phyloP scores from a whole-genome alignment of 352 stramenopile species.

The Globisporangium solare region DNA sequence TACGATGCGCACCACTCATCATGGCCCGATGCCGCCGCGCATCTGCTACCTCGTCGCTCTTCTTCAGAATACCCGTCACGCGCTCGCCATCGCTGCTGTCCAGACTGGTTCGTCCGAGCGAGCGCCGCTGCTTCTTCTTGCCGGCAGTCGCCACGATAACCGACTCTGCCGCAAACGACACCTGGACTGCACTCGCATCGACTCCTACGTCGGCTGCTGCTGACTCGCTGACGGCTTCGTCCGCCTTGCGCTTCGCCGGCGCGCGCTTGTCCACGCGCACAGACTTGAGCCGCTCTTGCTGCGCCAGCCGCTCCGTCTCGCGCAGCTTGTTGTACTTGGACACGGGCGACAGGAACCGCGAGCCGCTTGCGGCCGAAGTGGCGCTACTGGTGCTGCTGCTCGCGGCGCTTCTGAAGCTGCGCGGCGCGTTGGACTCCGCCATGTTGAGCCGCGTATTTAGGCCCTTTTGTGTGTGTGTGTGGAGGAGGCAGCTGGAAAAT shows the following conservation, averaged over 20 bases:
- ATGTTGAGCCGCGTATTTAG: too few species aligned
- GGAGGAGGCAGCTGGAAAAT: too few species aligned
- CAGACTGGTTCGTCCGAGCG: neutral
- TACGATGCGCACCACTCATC: neutral
- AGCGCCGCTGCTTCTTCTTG: conserved; percentile 14
- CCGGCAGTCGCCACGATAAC: neutral
- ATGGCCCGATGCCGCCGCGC: neutral
- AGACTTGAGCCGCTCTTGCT: conserved; percentile 24
- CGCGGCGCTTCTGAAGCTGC: too few species aligned
- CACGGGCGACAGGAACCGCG: conserved; percentile 26
- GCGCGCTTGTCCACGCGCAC: conserved; percentile 10
- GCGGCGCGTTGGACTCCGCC: too few species aligned
- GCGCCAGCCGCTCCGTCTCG: conserved; percentile 17
- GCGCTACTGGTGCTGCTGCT: too few species aligned
- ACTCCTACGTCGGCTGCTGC: conserved; percentile 11
- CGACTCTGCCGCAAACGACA: neutral
- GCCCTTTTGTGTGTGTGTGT: too few species aligned
- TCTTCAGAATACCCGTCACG: conserved; percentile 11
- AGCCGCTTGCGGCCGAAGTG: too few species aligned
- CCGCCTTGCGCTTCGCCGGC: conserved; percentile 23
- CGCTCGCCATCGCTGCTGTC: conserved; percentile 2
- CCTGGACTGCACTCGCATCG: neutral
- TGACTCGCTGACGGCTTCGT: neutral
- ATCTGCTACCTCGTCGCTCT: conserved; percentile 2
- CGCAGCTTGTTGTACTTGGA: conserved; percentile 24